Base-by-base conservation (phyloP, 2,329 filamentous ascomycete species). In the Diplodia mutila region DNA sequence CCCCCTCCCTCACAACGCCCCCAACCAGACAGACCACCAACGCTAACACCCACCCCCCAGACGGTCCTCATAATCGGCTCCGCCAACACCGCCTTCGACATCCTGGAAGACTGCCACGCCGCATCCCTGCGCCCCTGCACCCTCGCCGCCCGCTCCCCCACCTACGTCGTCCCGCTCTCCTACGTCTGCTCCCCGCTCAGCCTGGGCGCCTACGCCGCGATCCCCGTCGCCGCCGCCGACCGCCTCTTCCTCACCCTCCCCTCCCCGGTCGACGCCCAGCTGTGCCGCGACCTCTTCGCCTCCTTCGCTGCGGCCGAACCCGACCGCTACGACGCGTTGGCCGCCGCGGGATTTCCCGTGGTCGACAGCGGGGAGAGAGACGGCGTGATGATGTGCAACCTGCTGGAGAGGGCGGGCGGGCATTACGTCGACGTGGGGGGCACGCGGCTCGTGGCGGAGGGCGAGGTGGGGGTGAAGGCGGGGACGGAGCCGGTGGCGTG, bases 351-450 rank as follows among this genome's bases (percentile, higher is more conserved):
- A 0, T 84, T 84, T 71, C 49, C 77, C 80, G 77, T 80, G 8
- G 65, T 76, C 7, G 79, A 81, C 48, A 75, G 76, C 52, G 59
- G 68, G 8, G 69, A 78, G 54, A 73, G 6, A 1, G 7, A 12
- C 2, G 18, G 6, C 6, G 39, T n/a, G 14, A 6, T 65, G 34
- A 67, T 75, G 84, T 25, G 18, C 1, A 39, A 59, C 29, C 18
- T 66, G 27, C 78, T 76, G 67, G 78, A 81, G 53, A 77, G 80
- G 1, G 76, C 79, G 25, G 83, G 83, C 3, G 82, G 83, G 0
- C 82, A 84, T 70, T 84, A 84, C 69, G 78, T 85, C 55, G 82
- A 85, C 66, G 79, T 83, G 21, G 82, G 83, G 0, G 77, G 77
- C 4, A 81, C 77, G 0, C 73, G 74, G 42, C 81, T 84, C 29